These are phyloP conservation scores for Filobasidium uniguttulatum DNA, from an alignment of 1,284 basidiomycete species.

Conservation along the genomic window DNA sequence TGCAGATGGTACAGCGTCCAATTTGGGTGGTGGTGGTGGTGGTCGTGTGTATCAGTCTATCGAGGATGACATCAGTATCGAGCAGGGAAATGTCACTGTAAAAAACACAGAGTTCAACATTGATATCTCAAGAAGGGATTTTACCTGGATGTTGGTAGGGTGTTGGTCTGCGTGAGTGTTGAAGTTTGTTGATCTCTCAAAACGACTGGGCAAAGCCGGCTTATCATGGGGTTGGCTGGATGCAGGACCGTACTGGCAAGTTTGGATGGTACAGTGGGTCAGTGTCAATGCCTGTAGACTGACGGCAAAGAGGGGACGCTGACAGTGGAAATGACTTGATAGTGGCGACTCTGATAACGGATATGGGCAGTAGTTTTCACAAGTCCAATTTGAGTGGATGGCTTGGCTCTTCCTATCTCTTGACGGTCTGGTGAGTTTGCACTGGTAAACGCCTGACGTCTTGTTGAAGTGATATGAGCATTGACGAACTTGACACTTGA, in stretches of 20 bases:
- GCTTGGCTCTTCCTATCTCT: conserved; percentile 71
- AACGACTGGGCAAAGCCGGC: no score
- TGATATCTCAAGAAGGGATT: conserved; percentile 8
- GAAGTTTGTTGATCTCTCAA: background rate
- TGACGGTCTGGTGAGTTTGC: conserved; percentile 54
- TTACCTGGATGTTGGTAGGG: conserved; percentile 5
- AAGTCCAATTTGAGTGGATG: conserved; percentile 53
- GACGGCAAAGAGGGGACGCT: conserved; percentile 30
- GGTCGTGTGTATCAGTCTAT: background rate
- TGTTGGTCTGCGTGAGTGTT: conserved; percentile 4
- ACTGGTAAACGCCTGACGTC: no score
- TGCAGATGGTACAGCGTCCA: background rate
- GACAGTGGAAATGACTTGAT: conserved; percentile 1
- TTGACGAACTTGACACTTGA: background rate
- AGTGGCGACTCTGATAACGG: conserved; percentile 46
- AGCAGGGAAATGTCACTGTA: background rate
- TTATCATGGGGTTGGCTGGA: background rate
- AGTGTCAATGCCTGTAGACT: conserved; percentile 46
- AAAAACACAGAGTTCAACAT: conserved; percentile 7
- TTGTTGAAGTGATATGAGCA: background rate
- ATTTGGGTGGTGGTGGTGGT: background rate
- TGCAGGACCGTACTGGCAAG: conserved; percentile 49
- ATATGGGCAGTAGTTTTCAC: conserved; percentile 33
- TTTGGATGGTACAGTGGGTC: conserved; percentile 49
- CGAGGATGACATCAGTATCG: background rate